Percentiles rank a stretch among this genome's conserved stretches.
These are phyloP conservation scores for Phytophthora multivora DNA, from an alignment of 352 stramenopile species.

Conservation along the genomic window DNA sequence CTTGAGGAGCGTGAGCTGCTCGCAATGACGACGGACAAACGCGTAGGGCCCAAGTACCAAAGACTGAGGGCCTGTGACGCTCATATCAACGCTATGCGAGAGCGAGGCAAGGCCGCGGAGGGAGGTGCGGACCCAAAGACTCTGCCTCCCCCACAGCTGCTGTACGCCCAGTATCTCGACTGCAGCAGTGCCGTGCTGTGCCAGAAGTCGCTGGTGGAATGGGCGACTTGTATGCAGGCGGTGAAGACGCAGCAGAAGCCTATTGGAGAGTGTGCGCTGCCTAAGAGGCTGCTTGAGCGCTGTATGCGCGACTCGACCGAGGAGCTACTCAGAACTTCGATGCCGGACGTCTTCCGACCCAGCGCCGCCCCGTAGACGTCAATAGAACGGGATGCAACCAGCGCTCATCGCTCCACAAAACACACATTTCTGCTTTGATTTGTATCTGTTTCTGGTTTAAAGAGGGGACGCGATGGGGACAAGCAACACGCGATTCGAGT, in stretches of 20 bases:
- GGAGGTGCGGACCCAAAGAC: conserved; percentile 6
- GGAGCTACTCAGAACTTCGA: conserved; percentile 62
- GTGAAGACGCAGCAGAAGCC: conserved; percentile 41
- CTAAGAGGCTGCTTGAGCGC: conserved; percentile 74
- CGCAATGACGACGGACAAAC: conserved; percentile 47
- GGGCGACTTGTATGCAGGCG: conserved; percentile 56
- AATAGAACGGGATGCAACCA: conserved; percentile 11
- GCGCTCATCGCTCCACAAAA: conserved; percentile 21
- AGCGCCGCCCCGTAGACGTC: conserved; percentile 22
- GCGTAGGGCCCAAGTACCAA: conserved; percentile 47
- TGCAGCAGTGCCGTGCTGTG: conserved; percentile 62
- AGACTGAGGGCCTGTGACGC: conserved; percentile 57
- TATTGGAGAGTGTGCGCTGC: conserved; percentile 48
- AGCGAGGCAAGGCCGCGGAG: conserved; percentile 17
- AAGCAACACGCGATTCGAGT: conserved; percentile 19
- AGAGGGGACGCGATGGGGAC: conserved; percentile 14
- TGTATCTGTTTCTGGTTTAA: conserved; percentile 46
- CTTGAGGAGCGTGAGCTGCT: conserved; percentile 46
- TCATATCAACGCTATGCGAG: conserved; percentile 55
- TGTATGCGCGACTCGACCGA: conserved; percentile 73
- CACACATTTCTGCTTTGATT: conserved; percentile 35
- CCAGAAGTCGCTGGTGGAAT: conserved; percentile 51
- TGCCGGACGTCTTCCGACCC: conserved; percentile 66
- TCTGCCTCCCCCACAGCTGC: conserved; percentile 30
- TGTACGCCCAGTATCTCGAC: conserved; percentile 73